A percentile compares a stretch with the other conserved stretches of the same genome.
Evolutionary conservation across 1,284 basidiomycete species (phyloP).

Genomic region (Ceratobasidium sp.): DNA sequence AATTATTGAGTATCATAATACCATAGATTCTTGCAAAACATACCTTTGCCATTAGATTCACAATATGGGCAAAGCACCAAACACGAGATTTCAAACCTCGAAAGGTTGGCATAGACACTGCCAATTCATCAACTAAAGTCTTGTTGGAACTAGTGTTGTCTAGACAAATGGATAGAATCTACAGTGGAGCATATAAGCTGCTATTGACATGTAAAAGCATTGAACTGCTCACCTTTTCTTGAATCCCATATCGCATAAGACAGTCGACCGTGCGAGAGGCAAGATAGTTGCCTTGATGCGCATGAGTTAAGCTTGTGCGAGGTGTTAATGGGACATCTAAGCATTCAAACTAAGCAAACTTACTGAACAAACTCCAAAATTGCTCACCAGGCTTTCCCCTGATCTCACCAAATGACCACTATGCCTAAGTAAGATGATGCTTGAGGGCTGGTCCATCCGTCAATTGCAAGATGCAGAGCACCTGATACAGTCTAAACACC

Average conservation of each 20-base stretch:
- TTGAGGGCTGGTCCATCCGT: constrained; percentile 27
- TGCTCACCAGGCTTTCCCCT: neutral
- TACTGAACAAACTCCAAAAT: constrained; percentile 23
- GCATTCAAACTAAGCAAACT: neutral
- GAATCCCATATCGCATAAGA: constrained; percentile 4
- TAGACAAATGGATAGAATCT: constrained; percentile 28
- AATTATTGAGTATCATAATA: neutral
- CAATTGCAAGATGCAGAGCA: constrained; percentile 48
- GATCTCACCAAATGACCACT: constrained; percentile 7
- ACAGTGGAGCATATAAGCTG: neutral
- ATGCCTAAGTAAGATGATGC: constrained; percentile 12
- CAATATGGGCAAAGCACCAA: constrained; percentile 15
- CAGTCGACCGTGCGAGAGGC: constrained; percentile 1
- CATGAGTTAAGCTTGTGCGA: constrained; percentile 22
- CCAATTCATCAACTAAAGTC: neutral
- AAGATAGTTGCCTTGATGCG: constrained; percentile 19
- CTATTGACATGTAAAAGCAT: neutral
- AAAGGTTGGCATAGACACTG: neutral
- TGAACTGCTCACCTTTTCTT: neutral
- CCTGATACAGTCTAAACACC: too few species aligned
- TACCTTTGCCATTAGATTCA: constrained; percentile 33
- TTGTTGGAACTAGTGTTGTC: constrained; percentile 21
- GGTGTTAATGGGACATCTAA: neutral
- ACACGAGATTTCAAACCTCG: constrained; percentile 2
- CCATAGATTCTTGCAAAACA: neutral